Base-by-base conservation (phyloP, 345 rosid genomes). In the Melaleuca alternifolia region DNA sequence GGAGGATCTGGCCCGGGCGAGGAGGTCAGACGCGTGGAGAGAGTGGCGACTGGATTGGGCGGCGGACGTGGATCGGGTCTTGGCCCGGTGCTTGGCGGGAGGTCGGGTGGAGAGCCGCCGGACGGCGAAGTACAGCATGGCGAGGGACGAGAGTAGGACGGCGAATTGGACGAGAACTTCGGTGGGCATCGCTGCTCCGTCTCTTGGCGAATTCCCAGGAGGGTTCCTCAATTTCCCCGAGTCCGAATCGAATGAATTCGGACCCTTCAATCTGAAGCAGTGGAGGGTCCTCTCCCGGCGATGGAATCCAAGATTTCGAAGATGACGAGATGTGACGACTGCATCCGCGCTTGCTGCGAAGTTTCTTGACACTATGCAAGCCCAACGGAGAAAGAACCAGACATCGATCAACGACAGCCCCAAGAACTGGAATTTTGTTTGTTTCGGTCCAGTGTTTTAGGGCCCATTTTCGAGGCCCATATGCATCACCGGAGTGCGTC, bases 81-180 rank as follows among this genome's bases (percentile, higher is more conserved):
- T 37, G 48, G 48, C 37, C 81, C 81, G 92, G 82, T 86, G 88
- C 61, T 81, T 89, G 51, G 87, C 3, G 11, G 81, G 24, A 86
- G 90, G n/a, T 50, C 86, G 84, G 81, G 88, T 88, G 48, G 92
- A 87, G 20, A 88, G 52, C 23, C 84, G 83, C 33, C 85, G 90
- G 9, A 90, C 13, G 6, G 89, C 89, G 56, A 88, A 44, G 76
- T 33, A 0, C 48, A 89, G 56, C 21, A 89, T 15, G 13, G 91
- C 92, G 9, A 87, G n/a, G 33, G 92, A 83, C 23, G 87, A 46
- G 14, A 87, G 4, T 50, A 90, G 83, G 83, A 88, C 85, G 10
- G 88, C 90, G 12, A 50, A 51, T 83, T 88, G 91, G 33, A 90
- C 5, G 24, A 88, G 75, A 8, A 88, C 15, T 10, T 88, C 89